Base-by-base conservation (phyloP, 2,329 filamentous ascomycete genomes). In the Sporothrix luriei region DNA sequence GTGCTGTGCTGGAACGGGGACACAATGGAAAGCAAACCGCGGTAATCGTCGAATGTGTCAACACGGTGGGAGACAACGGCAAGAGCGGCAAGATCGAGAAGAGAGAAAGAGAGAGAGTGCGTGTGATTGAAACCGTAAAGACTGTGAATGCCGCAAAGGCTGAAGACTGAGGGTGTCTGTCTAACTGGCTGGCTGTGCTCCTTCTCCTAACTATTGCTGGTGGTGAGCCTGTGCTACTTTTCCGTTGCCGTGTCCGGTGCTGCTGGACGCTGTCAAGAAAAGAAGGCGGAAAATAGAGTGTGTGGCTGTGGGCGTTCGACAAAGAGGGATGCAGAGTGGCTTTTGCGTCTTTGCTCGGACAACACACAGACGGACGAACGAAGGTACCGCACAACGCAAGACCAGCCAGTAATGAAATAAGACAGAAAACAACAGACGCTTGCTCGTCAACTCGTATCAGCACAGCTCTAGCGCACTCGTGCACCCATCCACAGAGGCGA, bases 101-200 rank as follows among this genome's bases (percentile, higher is more conserved):
- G 40, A 43, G 43, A 64, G 16, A 43, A 38, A 9, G 57, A 46
- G 29, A 33, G 19, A 62, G 57, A n/a, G n/a, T n/a, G n/a, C n/a
- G n/a, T n/a, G n/a, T n/a, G n/a, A 43, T n/a, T 62, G 21, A 26
- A 21, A 49, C 43, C 3, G 43, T 64, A 64, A 49, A 43, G 61
- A 64, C 61, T 49, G 43, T 64, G 61, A 11, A 33, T 13, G 57
- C 57, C 57, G 38, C 24, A 62, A 62, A 62, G 57, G 57, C 54
- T 33, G 52, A n/a, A 1, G 7, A 38, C n/a, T 14, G 57, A 38
- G 33, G 55, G 19, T 59, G 55, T 10, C 29, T 33, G 26, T 26
- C 26, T 59, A 33, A 19, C 33, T 55, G 24, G 51, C 24, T 54
- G 48, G 48, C 51, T 54, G 24, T 54, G 24, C 52, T 55, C 24